These are phyloP conservation scores for Amaranthus tricolor DNA, from an alignment of 179 eudicot species.

Conservation along the genomic window DNA sequence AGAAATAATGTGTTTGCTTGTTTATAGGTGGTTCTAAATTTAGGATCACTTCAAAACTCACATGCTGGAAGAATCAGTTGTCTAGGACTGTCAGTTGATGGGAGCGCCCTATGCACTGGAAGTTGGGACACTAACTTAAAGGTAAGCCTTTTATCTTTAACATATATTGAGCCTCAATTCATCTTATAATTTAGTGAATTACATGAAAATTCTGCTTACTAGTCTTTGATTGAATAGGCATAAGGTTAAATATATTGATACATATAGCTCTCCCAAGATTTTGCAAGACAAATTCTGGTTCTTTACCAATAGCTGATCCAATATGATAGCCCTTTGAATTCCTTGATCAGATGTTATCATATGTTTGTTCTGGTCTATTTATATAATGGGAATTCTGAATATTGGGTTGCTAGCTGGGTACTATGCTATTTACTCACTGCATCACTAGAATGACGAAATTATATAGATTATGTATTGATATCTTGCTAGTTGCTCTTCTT, in stretches of 20 bases:
- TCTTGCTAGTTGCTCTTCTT: not conserved
- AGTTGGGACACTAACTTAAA: conserved; percentile 88
- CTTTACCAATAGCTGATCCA: no score
- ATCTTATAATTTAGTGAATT: no score
- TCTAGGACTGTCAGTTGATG: conserved; percentile 94
- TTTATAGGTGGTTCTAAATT: conserved; percentile 64
- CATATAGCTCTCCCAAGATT: no score
- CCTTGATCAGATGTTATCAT: no score
- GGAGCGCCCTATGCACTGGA: conserved; percentile 97
- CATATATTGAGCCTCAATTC: no score
- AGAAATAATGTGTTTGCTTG: not conserved
- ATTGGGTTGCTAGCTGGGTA: not conserved
- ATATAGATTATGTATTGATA: not conserved
- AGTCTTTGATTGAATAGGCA: no score
- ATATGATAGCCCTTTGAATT: no score
- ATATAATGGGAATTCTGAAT: no score
- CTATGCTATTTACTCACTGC: not conserved
- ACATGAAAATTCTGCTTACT: no score
- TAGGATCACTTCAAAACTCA: conserved; percentile 79
- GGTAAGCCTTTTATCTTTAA: conserved; percentile 42
- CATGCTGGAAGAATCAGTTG: conserved; percentile 73
- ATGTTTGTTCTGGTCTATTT: no score
- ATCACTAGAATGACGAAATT: not conserved
- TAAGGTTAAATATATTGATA: no score
- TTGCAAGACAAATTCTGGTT: no score